Evolutionary conservation across 441 rosid species (phyloP), one percentile per base, ranked within the genome.

Genomic region (Pelargonium myrrhifolium): DNA sequence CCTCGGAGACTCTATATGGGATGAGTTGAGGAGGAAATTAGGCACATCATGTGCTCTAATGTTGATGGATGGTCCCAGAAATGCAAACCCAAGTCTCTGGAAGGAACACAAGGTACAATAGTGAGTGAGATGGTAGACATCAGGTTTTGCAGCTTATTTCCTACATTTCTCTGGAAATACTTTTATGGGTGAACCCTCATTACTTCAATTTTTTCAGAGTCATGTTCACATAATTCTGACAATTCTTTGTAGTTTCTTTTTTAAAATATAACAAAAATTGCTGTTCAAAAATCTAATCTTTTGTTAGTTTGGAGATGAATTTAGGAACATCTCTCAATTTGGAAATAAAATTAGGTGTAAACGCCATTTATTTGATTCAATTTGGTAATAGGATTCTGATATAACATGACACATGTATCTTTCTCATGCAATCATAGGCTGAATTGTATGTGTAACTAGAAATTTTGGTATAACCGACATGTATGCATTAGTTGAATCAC

Each of bases 111-210:
- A 37, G 40, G 6, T 37, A 37, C n/a, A n/a, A n/a, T n/a, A n/a
- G n/a, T n/a, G n/a, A 6, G 67, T 55, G 73, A 56, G 70, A 71
- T 53, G 24, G 6, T 40, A 69, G 64, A 62, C 14, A 55, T 43
- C 31, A 5, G 53, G 18, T 53, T 18, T 58, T 47, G 64, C 68
- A 58, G 66, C 56, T 43, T 10, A 55, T 5, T 55, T 8, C 6
- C 59, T 40, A 24, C 39, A 28, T 59, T 72, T 65, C 67, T 71
- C 69, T 26, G 59, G 59, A 58, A 68, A 74, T 66, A 62, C 51
- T 14, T 42, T 40, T 18, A 26, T 43, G 83, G 85, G 84, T 81
- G 78, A 78, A 65, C 43, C 77, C 82, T 79, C 69, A 1, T 75
- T 81, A 59, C 85, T 78, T 76, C 67, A 51, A 20, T 18, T 58